These are phyloP conservation scores for Trichoderma gracile DNA, from an alignment of 2,329 filamentous ascomycete species.

Conservation along the genomic window DNA sequence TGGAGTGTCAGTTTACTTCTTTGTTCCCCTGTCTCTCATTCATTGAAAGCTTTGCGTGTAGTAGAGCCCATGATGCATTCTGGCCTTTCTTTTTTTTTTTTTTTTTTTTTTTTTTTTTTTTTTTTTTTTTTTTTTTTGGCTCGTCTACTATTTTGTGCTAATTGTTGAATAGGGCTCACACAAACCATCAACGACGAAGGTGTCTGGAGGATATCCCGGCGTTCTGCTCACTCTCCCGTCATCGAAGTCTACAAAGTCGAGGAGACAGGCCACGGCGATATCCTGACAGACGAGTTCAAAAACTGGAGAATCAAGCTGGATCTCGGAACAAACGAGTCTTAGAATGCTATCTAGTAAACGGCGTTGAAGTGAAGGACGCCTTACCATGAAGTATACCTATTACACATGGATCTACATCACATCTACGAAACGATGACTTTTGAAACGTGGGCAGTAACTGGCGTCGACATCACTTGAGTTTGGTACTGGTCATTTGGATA, in stretches of 20 bases:
- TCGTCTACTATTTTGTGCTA: neutral
- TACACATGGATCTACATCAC: too few relatives aligned
- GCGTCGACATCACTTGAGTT: too few relatives aligned
- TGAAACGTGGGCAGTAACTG: too few relatives aligned
- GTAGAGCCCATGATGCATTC: too few relatives aligned
- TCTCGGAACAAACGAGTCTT: conserved; percentile 30
- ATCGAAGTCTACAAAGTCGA: conserved; percentile 76
- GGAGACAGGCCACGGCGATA: conserved; percentile 72
- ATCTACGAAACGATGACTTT: neutral
- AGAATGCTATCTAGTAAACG: too few relatives aligned
- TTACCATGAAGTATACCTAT: too few relatives aligned
- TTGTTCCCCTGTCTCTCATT: too few relatives aligned
- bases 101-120: too few relatives aligned
- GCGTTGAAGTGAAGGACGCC: too few relatives aligned
- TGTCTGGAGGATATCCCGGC: conserved; percentile 76
- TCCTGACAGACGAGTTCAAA: conserved; percentile 75
- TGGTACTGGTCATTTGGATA: neutral
- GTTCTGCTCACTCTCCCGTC: conserved; percentile 54
- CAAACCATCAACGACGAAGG: conserved; percentile 67
- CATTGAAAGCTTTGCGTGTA: neutral
- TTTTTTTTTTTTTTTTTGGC: too few relatives aligned
- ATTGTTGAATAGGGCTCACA: conserved; percentile 55
- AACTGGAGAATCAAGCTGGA: conserved; percentile 67
- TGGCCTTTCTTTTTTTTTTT: too few relatives aligned
- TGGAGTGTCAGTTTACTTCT: conserved; percentile 64